phyloP scores from a whole-genome alignment of 768 basidiomycete species.

The Infundibulicybe gibba region DNA sequence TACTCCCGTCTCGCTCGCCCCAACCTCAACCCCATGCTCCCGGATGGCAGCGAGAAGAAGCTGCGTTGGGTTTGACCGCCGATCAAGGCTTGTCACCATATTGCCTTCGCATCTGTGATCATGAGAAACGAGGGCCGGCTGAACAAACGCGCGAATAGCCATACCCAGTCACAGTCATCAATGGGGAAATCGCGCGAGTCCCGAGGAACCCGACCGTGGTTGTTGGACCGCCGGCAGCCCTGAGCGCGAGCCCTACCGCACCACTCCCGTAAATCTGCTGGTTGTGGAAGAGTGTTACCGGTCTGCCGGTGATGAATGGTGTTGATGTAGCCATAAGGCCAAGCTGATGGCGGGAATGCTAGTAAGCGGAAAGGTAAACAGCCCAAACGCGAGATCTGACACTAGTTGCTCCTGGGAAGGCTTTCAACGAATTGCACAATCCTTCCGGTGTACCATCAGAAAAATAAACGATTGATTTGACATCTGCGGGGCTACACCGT shows the following conservation, averaged over 20 bases:
- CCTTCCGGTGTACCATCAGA: constrained; percentile 59
- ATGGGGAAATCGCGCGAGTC: constrained; percentile 37
- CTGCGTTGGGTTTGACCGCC: constrained; percentile 50
- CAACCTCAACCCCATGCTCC: constrained; percentile 24
- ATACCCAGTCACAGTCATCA: constrained; percentile 55
- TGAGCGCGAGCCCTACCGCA: constrained; percentile 64
- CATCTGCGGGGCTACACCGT: constrained; percentile 20
- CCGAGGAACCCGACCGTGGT: constrained; percentile 31
- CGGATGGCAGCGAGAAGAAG: constrained; percentile 54
- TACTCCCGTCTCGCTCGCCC: constrained; percentile 12
- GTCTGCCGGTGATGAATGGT: constrained; percentile 74
- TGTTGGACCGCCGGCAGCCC: constrained; percentile 1
- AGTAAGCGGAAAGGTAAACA: neutral
- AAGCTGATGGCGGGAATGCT: constrained; percentile 35
- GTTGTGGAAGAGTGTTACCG: constrained; percentile 65
- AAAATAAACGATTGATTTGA: constrained; percentile 45
- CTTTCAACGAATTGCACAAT: constrained; percentile 37
- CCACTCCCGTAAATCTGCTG: constrained; percentile 54
- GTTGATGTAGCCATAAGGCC: constrained; percentile 73
- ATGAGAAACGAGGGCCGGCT: neutral
- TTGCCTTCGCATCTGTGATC: constrained; percentile 63
- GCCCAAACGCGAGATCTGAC: constrained; percentile 26
- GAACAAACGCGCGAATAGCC: constrained; percentile 2
- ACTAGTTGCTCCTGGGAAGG: constrained; percentile 44
- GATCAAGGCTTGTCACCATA: constrained; percentile 56